Base-by-base conservation (phyloP, 2,329 filamentous ascomycete species). In the Alternaria gaisen region DNA sequence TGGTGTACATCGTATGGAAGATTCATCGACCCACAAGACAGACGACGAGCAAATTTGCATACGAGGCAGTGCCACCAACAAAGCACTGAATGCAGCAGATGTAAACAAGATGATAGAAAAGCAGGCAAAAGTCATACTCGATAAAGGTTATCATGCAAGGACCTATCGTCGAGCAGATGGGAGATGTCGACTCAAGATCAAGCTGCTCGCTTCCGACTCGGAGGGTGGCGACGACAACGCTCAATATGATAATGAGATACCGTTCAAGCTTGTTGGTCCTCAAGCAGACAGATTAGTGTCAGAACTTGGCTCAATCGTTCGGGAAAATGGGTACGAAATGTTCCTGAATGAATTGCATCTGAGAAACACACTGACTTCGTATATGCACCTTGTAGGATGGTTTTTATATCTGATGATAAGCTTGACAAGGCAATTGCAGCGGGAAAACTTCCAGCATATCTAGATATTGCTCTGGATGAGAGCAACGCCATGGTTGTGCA, bases 361-460 rank as follows among this genome's bases (percentile, higher is more conserved):
- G 28, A 12, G 28, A 11, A 10, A 30, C 11, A 30, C 28, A 30
- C 28, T 30, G 28, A 30, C 28, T 30, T 12, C 9, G 28, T 11
- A 11, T 11, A 30, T 11, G 28, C 11, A 30, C 10, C 10, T 30
- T 30, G 28, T 30, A 30, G 28, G 16, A 30, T 52, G 9, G 16
- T 36, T 2, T 26, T 32, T 18, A 18, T 18, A 22, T 38, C 42
- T 16, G 36, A 22, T 26, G 36, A 22, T 34, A 46, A 32, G 22
- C 28, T 53, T 43, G 30, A 58, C 44, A 34, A 61, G 12, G 58
- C 47, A 12, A 26, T 58, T 58, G 54, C 48, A 24, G 50, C 38
- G 12, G 48, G 54, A 9, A 14, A 43, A 38, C 30, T 61, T 53
- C 47, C 54, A 10, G 48, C 38, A 38, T 48, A 44, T 32, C 22